Percentiles rank a stretch among this genome's conserved stretches.
Conservation (phyloP, 805 yeast species). For the Kuraishia cidri region DNA sequence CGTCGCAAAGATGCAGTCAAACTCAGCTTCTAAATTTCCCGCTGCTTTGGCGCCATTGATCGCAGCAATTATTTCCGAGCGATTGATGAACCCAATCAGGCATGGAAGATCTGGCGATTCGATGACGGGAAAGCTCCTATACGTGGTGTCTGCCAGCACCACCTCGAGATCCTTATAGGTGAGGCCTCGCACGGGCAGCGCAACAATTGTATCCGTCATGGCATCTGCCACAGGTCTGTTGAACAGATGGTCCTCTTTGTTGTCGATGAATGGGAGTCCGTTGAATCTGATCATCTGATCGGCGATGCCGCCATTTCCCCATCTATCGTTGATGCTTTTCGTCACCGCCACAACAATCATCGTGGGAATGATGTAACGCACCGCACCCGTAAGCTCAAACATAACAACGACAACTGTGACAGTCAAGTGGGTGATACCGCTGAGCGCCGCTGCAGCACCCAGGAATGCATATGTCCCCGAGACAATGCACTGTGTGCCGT, state of each 20-base stretch:
- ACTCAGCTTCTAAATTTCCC: slow-evolving; percentile 10
- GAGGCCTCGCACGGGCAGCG: slow-evolving; percentile 28
- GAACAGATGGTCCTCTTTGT: slow-evolving; percentile 59
- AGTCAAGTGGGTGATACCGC: slow-evolving; percentile 91
- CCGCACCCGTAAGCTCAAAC: slow-evolving; percentile 95
- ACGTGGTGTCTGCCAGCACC: slow-evolving; percentile 22
- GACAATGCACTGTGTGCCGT: slow-evolving; percentile 51
- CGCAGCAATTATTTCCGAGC: slow-evolving; percentile 27
- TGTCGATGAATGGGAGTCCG: slow-evolving; percentile 76
- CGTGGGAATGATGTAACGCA: slow-evolving; percentile 84
- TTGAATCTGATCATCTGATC: slow-evolving; percentile 89
- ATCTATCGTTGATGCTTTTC: slow-evolving; percentile 63
- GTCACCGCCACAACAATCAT: slow-evolving; percentile 94
- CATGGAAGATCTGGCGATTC: slow-evolving; percentile 24
- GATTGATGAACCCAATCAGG: slow-evolving; percentile 35
- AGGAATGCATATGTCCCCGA: slow-evolving; percentile 94
- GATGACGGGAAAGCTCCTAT: slow-evolving; percentile 48
- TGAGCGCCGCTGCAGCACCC: slow-evolving; percentile 92
- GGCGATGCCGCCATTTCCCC: slow-evolving; percentile 84
- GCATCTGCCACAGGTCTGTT: slow-evolving; percentile 44
- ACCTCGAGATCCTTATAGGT: slow-evolving; percentile 22
- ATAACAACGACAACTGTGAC: slow-evolving; percentile 90
- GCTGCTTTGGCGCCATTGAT: slow-evolving; percentile 14
- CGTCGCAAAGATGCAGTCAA: slow-evolving; percentile 11
- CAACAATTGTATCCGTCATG: slow-evolving; percentile 40